phyloP scores from a whole-genome alignment of 75 land plant genomes.

The Adiantum capillusveneris region DNA sequence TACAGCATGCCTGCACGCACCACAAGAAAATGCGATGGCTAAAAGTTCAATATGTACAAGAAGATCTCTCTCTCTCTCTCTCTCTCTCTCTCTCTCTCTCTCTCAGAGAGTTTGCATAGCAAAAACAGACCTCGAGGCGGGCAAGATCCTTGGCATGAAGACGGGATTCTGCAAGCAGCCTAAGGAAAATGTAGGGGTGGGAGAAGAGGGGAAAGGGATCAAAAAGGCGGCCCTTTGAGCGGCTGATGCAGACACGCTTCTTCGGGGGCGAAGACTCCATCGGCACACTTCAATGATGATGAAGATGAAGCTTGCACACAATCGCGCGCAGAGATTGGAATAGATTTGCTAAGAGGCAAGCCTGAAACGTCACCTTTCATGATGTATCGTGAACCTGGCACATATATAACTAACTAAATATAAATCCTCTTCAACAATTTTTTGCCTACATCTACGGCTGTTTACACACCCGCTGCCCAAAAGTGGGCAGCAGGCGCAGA shows the following conservation, averaged over 20 bases:
- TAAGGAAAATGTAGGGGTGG: conserved; percentile 71
- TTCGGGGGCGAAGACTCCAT: not conserved
- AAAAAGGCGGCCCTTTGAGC: not conserved
- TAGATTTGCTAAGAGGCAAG: no score
- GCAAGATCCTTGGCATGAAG: conserved; percentile 82
- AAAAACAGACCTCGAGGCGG: conserved; percentile 65
- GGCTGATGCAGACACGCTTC: not conserved
- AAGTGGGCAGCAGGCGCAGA: no score
- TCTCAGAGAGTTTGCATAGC: not conserved
- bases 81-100: not conserved
- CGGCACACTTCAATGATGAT: no score
- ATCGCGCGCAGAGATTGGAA: no score
- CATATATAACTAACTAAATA: no score
- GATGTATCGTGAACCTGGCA: no score
- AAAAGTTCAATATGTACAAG: not conserved
- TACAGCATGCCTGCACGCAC: conserved; percentile 60
- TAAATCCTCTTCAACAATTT: no score
- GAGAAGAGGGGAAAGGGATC: conserved; percentile 48
- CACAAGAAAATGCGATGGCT: not conserved
- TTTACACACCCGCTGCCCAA: no score
- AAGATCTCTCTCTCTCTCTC: no score
- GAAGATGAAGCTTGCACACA: no score
- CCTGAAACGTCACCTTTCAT: no score
- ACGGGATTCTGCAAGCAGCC: conserved; percentile 67
- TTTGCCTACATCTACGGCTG: no score